phyloP scores from a whole-genome alignment of 768 basidiomycete species.

The Leucogyrophana mollusca region DNA sequence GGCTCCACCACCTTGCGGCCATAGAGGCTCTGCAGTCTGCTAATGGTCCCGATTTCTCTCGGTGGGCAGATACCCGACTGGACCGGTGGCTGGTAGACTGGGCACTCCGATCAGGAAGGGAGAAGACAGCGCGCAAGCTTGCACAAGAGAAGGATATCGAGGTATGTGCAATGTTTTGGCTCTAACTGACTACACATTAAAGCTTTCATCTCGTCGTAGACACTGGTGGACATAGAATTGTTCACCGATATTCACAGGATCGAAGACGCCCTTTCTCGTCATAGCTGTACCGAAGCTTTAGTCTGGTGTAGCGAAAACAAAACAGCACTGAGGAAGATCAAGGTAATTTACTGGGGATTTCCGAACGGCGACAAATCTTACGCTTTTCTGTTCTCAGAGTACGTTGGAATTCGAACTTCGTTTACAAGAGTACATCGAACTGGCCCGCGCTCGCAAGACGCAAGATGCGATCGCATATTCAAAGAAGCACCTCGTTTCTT shows the following conservation, averaged over 20 bases:
- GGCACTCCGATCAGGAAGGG: conserved; percentile 77
- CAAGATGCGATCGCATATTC: conserved; percentile 83
- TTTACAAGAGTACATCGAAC: conserved; percentile 94
- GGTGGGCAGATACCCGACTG: conserved; percentile 79
- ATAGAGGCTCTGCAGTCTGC: conserved; percentile 57
- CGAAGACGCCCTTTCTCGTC: conserved; percentile 70
- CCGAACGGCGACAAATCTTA: conserved; percentile 12
- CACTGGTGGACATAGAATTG: conserved; percentile 86
- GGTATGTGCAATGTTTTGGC: conserved; percentile 43
- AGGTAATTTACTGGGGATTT: conserved; percentile 44
- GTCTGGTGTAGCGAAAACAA: conserved; percentile 98
- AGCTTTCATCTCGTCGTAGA: conserved; percentile 40
- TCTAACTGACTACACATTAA: conserved; percentile 16
- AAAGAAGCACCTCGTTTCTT: conserved; percentile 74
- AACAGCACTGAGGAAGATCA: conserved; percentile 85
- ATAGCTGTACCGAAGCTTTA: conserved; percentile 86
- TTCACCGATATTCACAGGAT: conserved; percentile 89
- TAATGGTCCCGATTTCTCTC: conserved; percentile 56
- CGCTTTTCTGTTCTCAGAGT: conserved; percentile 56
- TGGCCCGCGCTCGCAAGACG: conserved; percentile 64
- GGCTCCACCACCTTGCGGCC: conserved; percentile 66
- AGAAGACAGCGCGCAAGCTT: conserved; percentile 72
- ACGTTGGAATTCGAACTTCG: conserved; percentile 95
- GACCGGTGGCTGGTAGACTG: conserved; percentile 94
- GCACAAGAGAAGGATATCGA: conserved; percentile 79